phyloP scores from a whole-genome alignment of 1,284 basidiomycete genomes.

The Pyrrhoderma lamaoense region DNA sequence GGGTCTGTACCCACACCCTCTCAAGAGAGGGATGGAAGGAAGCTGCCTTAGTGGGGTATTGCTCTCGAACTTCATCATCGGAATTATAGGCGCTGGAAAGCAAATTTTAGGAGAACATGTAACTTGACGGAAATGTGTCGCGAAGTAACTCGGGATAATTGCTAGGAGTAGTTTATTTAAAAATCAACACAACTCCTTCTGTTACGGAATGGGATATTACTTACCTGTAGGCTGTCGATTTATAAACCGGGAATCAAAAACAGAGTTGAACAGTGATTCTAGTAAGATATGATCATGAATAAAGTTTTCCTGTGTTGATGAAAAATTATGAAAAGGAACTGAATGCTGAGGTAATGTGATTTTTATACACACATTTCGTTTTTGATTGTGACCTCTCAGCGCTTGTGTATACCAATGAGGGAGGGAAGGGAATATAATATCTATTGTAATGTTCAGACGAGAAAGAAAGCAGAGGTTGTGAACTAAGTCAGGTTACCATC shows the following conservation, averaged over 20 bases:
- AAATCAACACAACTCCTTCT: neutral
- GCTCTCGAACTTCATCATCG: conserved; percentile 46
- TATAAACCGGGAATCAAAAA: conserved; percentile 60
- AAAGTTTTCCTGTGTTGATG: conserved; percentile 27
- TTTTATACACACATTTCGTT: conserved; percentile 36
- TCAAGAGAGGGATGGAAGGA: conserved; percentile 20
- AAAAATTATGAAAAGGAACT: conserved; percentile 26
- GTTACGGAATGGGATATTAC: conserved; percentile 16
- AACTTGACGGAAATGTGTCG: conserved; percentile 62
- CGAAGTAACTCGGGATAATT: conserved; percentile 61
- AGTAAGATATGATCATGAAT: conserved; percentile 55
- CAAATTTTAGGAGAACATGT: conserved; percentile 51
- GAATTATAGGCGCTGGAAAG: conserved; percentile 64
- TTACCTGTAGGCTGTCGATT: conserved; percentile 55
- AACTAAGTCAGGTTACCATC: conserved; percentile 40
- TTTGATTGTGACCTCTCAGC: conserved; percentile 41
- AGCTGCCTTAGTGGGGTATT: conserved; percentile 27
- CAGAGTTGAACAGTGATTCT: conserved; percentile 54
- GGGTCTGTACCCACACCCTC: neutral
- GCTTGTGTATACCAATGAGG: conserved; percentile 61
- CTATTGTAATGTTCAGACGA: conserved; percentile 28
- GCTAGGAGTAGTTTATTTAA: conserved; percentile 32
- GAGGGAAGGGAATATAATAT: conserved; percentile 54
- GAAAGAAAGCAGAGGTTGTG: conserved; percentile 8
- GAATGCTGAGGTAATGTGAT: conserved; percentile 36